Evolutionary conservation across 2,329 filamentous ascomycete genomes (phyloP), one percentile per base, ranked within the genome.

Genomic region (Domatiomyces globalis): DNA sequence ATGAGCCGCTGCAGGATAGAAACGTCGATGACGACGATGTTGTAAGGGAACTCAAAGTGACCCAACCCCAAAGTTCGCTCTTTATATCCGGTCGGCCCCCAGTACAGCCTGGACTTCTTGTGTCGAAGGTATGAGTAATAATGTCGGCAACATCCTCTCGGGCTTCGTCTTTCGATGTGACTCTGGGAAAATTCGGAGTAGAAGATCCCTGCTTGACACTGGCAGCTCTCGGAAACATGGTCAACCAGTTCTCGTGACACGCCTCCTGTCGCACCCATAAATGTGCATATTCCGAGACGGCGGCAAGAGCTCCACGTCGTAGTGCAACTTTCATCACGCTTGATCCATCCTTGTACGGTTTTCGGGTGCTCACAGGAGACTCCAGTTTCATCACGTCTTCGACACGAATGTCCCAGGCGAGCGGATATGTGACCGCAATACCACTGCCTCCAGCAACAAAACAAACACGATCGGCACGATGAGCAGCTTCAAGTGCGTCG

Each of bases 391-490:
- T 33, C 6, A 39, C 7, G 4, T 45, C 22, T 19, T 52, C 36
- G 33, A 56, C 54, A 19, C 52, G 52, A 2, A 56, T 45, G 15
- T 52, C 51, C 58, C 58, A 61, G 1, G 77, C 68, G 2, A 84
- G 66, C 0, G 80, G 79, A 60, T 80, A 81, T 0, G 75, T 73
- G 20, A 83, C 80, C 1, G 79, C 80, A 45, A 84, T 80, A 4
- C 80, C 81, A 25, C 76, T 80, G 0, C 81, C 81, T 2, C 80
- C 80, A 1, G 79, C 79, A 7, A 84, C 67, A 9, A 84, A 62
- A 3, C 84, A 63, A 0, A 74, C 71, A 0, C 73, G 69, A 42
- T 73, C 67, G 15, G 72, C 69, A 12, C 68, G 65, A 6, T 70
- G 68, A 1, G 83, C 68, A 60, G 78, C 70, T 17, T 74, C 65